These are phyloP conservation scores for Rhodamnia rubescens DNA, from an alignment of 345 rosid species.

Conservation along the genomic window DNA sequence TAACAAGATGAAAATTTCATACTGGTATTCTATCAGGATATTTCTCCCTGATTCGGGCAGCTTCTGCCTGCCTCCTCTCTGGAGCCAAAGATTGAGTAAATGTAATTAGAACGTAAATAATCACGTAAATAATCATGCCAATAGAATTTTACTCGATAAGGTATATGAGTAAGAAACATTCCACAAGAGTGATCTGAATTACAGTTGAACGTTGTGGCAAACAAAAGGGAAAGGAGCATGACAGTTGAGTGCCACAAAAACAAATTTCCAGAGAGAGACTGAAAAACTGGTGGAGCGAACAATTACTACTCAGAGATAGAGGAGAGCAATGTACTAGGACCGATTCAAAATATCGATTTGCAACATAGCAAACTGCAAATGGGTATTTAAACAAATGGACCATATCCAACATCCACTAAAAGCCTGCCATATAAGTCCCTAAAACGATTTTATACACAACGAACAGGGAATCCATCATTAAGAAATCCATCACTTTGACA, in stretches of 20 bases:
- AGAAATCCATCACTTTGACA: background rate
- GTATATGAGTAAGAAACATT: background rate
- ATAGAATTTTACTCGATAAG: background rate
- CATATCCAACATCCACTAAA: background rate
- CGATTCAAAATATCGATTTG: background rate
- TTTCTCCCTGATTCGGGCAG: slow-evolving; percentile 55
- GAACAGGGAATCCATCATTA: background rate
- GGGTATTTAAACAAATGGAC: background rate
- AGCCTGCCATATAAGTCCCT: background rate
- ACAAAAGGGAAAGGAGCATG: background rate
- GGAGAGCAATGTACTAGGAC: background rate
- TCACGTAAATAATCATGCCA: background rate
- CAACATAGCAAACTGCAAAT: background rate
- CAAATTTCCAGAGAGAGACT: background rate
- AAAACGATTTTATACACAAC: background rate
- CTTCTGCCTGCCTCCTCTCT: slow-evolving; percentile 69
- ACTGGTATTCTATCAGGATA: slow-evolving; percentile 74
- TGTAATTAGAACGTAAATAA: background rate
- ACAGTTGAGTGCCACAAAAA: background rate
- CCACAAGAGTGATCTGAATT: background rate
- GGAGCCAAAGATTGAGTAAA: background rate
- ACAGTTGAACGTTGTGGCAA: background rate
- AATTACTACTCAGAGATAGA: background rate
- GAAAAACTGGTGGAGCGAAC: background rate
- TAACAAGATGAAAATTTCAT: slow-evolving; percentile 1